A percentile compares a stretch with the other conserved stretches of the same genome.
These are phyloP conservation scores for Hyaloperonospora brassicae DNA, from an alignment of 352 stramenopile genomes.

Conservation along the genomic window DNA sequence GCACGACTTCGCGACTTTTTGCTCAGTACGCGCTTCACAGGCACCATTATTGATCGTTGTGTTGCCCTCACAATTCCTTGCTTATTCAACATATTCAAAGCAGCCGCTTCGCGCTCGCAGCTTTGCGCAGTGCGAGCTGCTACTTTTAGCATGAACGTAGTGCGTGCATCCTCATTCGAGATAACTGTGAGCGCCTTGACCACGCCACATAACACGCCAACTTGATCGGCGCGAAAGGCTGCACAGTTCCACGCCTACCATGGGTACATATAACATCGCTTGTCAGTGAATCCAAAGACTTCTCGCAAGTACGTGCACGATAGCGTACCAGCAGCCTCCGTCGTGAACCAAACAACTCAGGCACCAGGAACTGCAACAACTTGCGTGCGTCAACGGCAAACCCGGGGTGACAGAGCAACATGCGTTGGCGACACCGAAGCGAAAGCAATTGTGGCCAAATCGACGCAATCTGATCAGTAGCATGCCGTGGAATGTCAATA, in stretches of 20 bases:
- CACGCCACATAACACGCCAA: conserved; percentile 36
- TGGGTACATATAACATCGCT: conserved; percentile 8
- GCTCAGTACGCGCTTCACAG: conserved; percentile 19
- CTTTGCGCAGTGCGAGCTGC: conserved; percentile 30
- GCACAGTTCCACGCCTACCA: conserved; percentile 60
- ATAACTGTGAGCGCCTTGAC: conserved; percentile 33
- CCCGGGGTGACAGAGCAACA: conserved; percentile 38
- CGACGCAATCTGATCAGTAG: conserved; percentile 18
- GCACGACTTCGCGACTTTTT: conserved; percentile 17
- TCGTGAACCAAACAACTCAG: conserved; percentile 57
- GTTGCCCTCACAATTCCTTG: conserved; percentile 28
- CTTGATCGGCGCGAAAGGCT: conserved; percentile 34
- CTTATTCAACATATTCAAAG: conserved; percentile 32
- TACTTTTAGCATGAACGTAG: conserved; percentile 30
- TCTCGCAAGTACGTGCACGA: not conserved
- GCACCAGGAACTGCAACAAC: conserved; percentile 61
- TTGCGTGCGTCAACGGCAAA: conserved; percentile 38
- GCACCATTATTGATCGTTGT: conserved; percentile 20
- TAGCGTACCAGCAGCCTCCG: conserved; percentile 61
- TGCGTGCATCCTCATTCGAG: conserved; percentile 15
- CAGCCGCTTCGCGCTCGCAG: conserved; percentile 31
- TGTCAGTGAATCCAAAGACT: conserved; percentile 1
- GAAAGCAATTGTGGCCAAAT: conserved; percentile 50
- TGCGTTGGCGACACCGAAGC: conserved; percentile 53
- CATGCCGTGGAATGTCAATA: conserved; percentile 33